These are phyloP conservation scores for Penicillium daleae DNA, from an alignment of 495 filamentous ascomycete species.

Conservation along the genomic window DNA sequence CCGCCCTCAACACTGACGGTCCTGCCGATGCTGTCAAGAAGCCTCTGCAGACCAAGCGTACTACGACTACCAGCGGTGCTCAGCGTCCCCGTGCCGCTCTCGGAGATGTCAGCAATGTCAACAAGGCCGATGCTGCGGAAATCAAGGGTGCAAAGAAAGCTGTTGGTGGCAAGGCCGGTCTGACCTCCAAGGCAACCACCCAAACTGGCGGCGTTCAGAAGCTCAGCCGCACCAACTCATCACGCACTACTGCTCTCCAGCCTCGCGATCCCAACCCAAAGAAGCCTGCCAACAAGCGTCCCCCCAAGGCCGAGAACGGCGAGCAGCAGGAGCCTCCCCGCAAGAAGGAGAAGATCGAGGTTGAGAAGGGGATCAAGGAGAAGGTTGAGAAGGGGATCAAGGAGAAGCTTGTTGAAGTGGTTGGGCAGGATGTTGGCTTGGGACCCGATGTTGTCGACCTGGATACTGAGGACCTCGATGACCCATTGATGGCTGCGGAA, in stretches of 20 bases:
- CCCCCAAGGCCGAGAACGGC: slow-evolving; percentile 59
- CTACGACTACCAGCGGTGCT: slow-evolving; percentile 54
- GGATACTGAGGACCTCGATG: slow-evolving; percentile 84
- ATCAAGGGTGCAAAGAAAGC: slow-evolving; percentile 71
- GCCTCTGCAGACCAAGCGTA: slow-evolving; percentile 74
- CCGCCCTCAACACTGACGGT: slow-evolving; percentile 65
- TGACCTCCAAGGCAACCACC: slow-evolving; percentile 77
- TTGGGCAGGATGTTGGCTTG: slow-evolving; percentile 25
- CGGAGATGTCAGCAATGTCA: slow-evolving; percentile 94
- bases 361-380: slow-evolving; percentile 24
- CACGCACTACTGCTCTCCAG: slow-evolving; percentile 58
- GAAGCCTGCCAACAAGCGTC: slow-evolving; percentile 63
- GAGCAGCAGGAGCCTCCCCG: slow-evolving; percentile 58
- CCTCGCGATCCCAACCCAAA: slow-evolving; percentile 69
- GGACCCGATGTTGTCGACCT: slow-evolving; percentile 57
- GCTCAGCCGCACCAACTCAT: slow-evolving; percentile 64
- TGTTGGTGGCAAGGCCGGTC: slow-evolving; percentile 56
- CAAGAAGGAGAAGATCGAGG: slow-evolving; percentile 56
- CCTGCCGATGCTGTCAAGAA: slow-evolving; percentile 66
- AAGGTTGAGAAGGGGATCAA: slow-evolving; percentile 23
- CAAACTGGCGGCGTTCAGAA: slow-evolving; percentile 79
- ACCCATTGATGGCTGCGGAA: slow-evolving; percentile 96
- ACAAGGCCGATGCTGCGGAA: slow-evolving; percentile 70
- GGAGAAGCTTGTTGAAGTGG: slow-evolving; percentile 45
- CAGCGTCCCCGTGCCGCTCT: slow-evolving; percentile 75